Evolutionary conservation across 495 filamentous ascomycete genomes (phyloP).

Genomic region (Neurospora intermedia): DNA sequence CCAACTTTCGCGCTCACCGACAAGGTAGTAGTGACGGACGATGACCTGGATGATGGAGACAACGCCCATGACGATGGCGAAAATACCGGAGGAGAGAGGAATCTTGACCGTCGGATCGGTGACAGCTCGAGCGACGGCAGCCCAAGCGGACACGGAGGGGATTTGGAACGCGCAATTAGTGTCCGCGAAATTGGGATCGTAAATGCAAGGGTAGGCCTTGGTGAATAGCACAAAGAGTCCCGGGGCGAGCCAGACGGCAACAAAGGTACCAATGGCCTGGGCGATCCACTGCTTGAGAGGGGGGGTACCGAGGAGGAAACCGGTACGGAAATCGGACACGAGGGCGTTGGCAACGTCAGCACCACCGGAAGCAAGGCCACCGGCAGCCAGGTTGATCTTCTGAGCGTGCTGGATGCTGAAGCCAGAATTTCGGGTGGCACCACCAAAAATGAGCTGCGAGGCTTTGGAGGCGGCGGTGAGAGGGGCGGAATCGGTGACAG

Average conservation of each 20-base stretch:
- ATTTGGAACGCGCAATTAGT: slow-evolving; percentile 42
- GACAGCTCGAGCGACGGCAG: slow-evolving; percentile 53
- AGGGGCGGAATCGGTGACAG: slow-evolving; percentile 51
- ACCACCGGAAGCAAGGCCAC: slow-evolving; percentile 46
- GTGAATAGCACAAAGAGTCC: slow-evolving; percentile 55
- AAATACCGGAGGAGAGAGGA: slow-evolving; percentile 43
- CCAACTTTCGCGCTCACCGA: slow-evolving; percentile 35
- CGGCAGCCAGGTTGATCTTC: slow-evolving; percentile 52
- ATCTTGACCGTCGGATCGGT: slow-evolving; percentile 48
- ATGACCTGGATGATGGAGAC: slow-evolving; percentile 41
- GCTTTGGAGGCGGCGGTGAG: slow-evolving; percentile 56
- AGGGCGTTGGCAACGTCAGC: slow-evolving; percentile 46
- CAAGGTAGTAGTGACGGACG: slow-evolving; percentile 47
- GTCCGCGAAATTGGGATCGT: slow-evolving; percentile 21
- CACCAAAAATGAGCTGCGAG: slow-evolving; percentile 57
- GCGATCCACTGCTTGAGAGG: slow-evolving; percentile 55
- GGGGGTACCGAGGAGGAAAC: slow-evolving; percentile 51
- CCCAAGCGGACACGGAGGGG: slow-evolving; percentile 56
- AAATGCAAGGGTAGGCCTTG: slow-evolving; percentile 56
- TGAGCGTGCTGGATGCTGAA: slow-evolving; percentile 40
- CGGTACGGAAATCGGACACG: slow-evolving; percentile 50
- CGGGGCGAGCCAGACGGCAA: slow-evolving; percentile 52
- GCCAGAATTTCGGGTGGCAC: slow-evolving; percentile 41
- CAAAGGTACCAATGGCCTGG: slow-evolving; percentile 48
- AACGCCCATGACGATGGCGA: slow-evolving; percentile 44